Conservation (phyloP, 2,329 filamentous ascomycete species). For the Fusarium bactridioides region DNA sequence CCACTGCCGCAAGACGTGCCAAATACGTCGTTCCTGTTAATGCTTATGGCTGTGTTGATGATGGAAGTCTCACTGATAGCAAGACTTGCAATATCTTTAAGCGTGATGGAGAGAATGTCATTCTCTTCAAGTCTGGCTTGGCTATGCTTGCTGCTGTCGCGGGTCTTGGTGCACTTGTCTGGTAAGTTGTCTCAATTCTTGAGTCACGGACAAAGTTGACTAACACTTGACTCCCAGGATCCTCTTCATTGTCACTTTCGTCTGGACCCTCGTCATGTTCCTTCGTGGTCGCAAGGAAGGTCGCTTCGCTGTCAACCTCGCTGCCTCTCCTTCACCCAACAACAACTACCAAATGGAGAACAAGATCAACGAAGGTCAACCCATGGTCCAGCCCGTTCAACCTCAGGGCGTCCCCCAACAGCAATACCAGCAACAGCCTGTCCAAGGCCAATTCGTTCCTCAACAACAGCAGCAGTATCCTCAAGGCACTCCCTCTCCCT, state of each 20-base stretch:
- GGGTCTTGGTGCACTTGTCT: slow-evolving; percentile 54
- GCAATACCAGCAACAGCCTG: slow-evolving; percentile 36
- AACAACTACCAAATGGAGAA: slow-evolving; percentile 47
- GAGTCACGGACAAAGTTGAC: not conserved
- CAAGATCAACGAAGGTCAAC: slow-evolving; percentile 42
- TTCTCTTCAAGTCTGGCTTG: slow-evolving; percentile 48
- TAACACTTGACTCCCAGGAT: slow-evolving; percentile 40
- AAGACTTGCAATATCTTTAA: slow-evolving; percentile 46
- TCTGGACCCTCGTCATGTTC: slow-evolving; percentile 48
- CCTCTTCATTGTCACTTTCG: slow-evolving; percentile 50
- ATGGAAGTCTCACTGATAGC: slow-evolving; percentile 52
- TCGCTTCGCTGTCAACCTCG: slow-evolving; percentile 42
- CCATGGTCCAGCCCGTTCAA: slow-evolving; percentile 31
- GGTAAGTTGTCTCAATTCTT: slow-evolving; percentile 42
- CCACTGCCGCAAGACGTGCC: slow-evolving; percentile 51
- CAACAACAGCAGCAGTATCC: slow-evolving; percentile 25
- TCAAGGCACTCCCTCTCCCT: slow-evolving; percentile 19
- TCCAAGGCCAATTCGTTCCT: not conserved
- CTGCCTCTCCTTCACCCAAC: slow-evolving; percentile 11
- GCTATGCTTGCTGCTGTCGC: slow-evolving; percentile 51
- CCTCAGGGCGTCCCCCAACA: slow-evolving; percentile 27
- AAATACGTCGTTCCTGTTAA: slow-evolving; percentile 45
- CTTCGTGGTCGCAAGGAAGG: slow-evolving; percentile 50
- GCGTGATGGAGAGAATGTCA: slow-evolving; percentile 35
- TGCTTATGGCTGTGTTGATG: slow-evolving; percentile 45